Evolutionary conservation across 2,329 filamentous ascomycete species (phyloP).

Genomic region (Fusarium sp.): DNA sequence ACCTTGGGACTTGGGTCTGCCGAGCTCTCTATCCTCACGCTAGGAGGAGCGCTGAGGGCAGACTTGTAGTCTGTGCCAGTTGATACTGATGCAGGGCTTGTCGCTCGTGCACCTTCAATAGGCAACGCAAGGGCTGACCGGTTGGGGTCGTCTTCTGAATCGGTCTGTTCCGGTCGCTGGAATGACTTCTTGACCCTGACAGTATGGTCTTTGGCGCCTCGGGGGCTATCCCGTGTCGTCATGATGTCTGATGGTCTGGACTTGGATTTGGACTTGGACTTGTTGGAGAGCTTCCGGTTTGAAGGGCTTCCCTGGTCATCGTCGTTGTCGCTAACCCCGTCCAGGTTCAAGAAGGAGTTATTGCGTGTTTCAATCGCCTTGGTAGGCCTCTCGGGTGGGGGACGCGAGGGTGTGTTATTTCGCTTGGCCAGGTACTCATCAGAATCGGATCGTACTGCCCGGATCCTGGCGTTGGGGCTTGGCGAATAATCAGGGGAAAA

Average conservation of each 20-base stretch:
- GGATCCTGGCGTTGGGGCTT: conserved; percentile 73
- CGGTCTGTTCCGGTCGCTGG: conserved; percentile 40
- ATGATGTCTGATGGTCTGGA: conserved; percentile 19
- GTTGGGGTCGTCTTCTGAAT: conserved; percentile 48
- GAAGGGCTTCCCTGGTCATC: conserved; percentile 42
- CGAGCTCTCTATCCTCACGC: conserved; percentile 54
- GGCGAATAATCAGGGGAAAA: conserved; percentile 81
- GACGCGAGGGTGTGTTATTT: conserved; percentile 49
- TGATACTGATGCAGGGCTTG: conserved; percentile 49
- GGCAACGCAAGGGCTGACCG: conserved; percentile 53
- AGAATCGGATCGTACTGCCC: conserved; percentile 63
- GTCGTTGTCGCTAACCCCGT: conserved; percentile 58
- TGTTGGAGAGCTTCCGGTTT: conserved; percentile 19
- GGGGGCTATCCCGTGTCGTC: conserved; percentile 18
- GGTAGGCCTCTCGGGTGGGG: conserved; percentile 46
- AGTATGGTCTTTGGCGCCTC: conserved; percentile 41
- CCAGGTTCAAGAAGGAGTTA: conserved; percentile 61
- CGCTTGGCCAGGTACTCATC: conserved; percentile 37
- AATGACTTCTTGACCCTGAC: conserved; percentile 42
- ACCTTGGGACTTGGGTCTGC: conserved; percentile 52
- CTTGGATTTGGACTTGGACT: conserved; percentile 16
- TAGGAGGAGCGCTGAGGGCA: conserved; percentile 54
- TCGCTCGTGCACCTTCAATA: conserved; percentile 51
- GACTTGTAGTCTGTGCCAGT: conserved; percentile 53
- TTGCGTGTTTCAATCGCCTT: conserved; percentile 48